Percentiles rank a stretch among this genome's conserved stretches.
Conservation (phyloP, 2,329 filamentous ascomycete genomes). For the Claviceps purpurea region DNA sequence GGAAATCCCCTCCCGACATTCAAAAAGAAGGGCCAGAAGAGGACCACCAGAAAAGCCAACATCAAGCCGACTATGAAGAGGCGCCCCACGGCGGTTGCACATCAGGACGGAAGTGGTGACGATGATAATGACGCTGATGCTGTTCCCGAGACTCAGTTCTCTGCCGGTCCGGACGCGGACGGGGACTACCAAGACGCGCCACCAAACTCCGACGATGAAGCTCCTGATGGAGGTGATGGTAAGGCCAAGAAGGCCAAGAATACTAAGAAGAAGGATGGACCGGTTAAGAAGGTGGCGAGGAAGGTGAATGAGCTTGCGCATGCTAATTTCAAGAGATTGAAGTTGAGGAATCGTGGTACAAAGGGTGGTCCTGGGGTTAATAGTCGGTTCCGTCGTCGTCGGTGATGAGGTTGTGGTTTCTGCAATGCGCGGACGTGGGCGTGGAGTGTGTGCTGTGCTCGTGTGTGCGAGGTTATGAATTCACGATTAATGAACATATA, state of each 20-base stretch:
- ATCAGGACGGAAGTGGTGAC: conserved; percentile 15
- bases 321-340: conserved; percentile 53
- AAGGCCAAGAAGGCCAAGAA: conserved; percentile 18
- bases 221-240: conserved; percentile 11
- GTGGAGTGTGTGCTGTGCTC: too few species aligned
- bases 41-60: conserved; percentile 57
- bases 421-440: too few species aligned
- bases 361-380: conserved; percentile 46
- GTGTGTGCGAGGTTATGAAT: background rate
- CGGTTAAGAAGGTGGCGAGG: conserved; percentile 36
- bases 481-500: background rate
- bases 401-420: conserved; percentile 10
- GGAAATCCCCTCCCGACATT: conserved; percentile 49
- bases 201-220: conserved; percentile 7
- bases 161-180: conserved; percentile 10
- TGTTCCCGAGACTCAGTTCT: conserved; percentile 17
- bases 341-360: conserved; percentile 47
- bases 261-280: conserved; percentile 24
- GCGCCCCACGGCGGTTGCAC: conserved; percentile 25
- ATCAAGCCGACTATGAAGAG: conserved; percentile 42
- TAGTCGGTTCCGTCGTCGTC: conserved; percentile 43
- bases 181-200: conserved; percentile 9
- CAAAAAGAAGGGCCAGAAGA: conserved; percentile 77
- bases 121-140: conserved; percentile 17
- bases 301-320: conserved; percentile 53